Conservation (phyloP, 257 asterid species). For the Lantana camara region DNA sequence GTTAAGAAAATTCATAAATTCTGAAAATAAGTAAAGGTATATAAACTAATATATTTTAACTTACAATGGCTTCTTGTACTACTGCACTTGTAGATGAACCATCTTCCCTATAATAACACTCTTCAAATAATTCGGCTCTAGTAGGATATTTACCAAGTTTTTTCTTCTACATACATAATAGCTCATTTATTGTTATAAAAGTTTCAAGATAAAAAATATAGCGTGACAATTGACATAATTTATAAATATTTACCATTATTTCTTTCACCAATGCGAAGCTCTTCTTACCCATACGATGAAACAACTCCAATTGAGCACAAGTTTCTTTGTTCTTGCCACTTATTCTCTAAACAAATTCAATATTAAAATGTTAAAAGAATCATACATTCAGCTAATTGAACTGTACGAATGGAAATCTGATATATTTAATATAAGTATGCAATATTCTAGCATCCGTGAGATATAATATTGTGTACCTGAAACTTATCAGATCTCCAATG, state of each 20-base stretch:
- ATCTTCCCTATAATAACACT: neutral
- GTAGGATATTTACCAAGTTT: neutral
- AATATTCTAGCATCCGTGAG: too few relatives aligned
- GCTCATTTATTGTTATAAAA: too few relatives aligned
- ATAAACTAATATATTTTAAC: neutral
- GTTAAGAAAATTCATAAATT: neutral
- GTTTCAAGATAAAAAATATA: too few relatives aligned
- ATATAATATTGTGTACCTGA: too few relatives aligned
- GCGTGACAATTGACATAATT: neutral
- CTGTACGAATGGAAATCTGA: too few relatives aligned
- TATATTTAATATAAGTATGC: too few relatives aligned
- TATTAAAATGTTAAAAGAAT: too few relatives aligned
- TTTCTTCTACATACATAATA: neutral
- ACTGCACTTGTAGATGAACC: neutral
- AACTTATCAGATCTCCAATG: too few relatives aligned
- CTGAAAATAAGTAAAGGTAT: neutral
- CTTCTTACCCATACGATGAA: slow-evolving; percentile 15
- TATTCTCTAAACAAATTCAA: neutral
- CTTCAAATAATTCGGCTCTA: neutral
- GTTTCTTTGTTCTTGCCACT: neutral
- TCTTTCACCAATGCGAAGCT: slow-evolving; percentile 4
- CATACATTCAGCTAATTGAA: too few relatives aligned
- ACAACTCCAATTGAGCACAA: neutral
- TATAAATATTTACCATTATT: neutral
- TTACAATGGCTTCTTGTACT: neutral